Evolutionary conservation across 176 grass and related monocot genomes (phyloP).

Genomic region (Lolium multiflorum): DNA sequence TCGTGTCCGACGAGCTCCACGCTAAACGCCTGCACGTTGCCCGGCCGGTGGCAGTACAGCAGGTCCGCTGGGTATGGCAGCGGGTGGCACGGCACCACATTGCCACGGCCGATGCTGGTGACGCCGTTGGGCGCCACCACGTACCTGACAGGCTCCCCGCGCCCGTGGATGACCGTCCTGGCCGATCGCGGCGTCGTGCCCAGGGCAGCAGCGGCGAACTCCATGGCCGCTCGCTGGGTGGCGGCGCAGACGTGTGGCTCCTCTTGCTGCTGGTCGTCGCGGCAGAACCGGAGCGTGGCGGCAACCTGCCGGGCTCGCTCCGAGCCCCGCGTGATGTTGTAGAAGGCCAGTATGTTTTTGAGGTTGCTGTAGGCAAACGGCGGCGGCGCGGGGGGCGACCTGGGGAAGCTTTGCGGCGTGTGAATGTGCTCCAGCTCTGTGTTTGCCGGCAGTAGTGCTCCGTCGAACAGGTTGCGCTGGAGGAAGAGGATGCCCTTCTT

Average conservation of each 20-base stretch:
- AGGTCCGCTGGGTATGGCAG: not conserved
- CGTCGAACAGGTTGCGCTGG: not conserved
- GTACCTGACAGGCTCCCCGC: not conserved
- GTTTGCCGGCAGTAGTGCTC: not conserved
- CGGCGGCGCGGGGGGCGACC: not conserved
- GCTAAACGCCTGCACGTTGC: not conserved
- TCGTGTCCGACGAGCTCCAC: slow-evolving; percentile 4
- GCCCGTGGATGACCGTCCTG: not conserved
- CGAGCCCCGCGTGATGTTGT: not conserved
- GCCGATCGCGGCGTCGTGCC: not conserved
- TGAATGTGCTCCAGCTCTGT: not conserved
- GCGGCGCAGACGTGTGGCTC: not conserved
- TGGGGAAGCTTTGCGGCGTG: not conserved
- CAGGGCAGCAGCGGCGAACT: not conserved
- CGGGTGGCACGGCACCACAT: slow-evolving; percentile 1
- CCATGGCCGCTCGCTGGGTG: not conserved
- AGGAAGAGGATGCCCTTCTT: slow-evolving; percentile 4
- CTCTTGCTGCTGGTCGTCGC: not conserved
- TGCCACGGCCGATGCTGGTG: not conserved
- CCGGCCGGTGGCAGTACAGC: not conserved
- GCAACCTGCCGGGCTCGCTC: not conserved
- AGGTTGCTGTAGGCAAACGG: not conserved
- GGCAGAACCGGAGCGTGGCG: not conserved
- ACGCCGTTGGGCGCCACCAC: not conserved
- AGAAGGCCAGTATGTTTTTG: not conserved